A percentile compares a stretch with the other conserved stretches of the same genome.
phyloP scores from a whole-genome alignment of 768 basidiomycete species.

The Crepidotus variabilis region DNA sequence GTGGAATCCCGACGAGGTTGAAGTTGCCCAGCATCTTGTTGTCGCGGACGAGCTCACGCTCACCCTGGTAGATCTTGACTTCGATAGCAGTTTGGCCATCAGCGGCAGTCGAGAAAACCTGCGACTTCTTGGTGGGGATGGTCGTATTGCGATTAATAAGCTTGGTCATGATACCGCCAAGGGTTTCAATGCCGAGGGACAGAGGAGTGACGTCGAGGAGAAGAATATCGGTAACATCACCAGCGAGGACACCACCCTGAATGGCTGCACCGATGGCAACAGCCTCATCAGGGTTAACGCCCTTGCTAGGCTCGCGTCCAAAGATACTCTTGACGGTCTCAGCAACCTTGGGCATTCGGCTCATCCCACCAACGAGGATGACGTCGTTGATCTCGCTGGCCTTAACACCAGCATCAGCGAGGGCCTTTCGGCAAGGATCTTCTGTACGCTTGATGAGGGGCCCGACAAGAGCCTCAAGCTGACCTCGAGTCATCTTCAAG shows the following conservation, averaged over 20 bases:
- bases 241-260: constrained; percentile 96
- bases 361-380: constrained; percentile 98
- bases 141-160: constrained; percentile 98
- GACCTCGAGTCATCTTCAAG: constrained; percentile 79
- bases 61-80: constrained; percentile 99
- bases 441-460: constrained; percentile 85
- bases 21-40: constrained; percentile 99
- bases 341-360: constrained; percentile 92
- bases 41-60: constrained; percentile 97
- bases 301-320: constrained; percentile 95
- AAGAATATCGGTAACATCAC: constrained; percentile 93
- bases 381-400: constrained; percentile 92
- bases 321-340: constrained; percentile 95
- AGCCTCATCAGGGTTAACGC: constrained; percentile 99
- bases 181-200: constrained; percentile 87
- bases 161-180: constrained; percentile 99
- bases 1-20: constrained; percentile 97
- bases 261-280: constrained; percentile 98
- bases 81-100: constrained; percentile 99
- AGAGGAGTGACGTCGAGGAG: constrained; percentile 95
- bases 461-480: constrained; percentile 85
- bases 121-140: constrained; percentile 99
- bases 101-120: constrained; percentile 97
- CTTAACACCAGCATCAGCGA: constrained; percentile 92
- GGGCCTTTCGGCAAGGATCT: constrained; percentile 96